A percentile compares a stretch with the other conserved stretches of the same genome.
phyloP scores from a whole-genome alignment of 768 basidiomycete species.

The Fomitopsis pulvina region DNA sequence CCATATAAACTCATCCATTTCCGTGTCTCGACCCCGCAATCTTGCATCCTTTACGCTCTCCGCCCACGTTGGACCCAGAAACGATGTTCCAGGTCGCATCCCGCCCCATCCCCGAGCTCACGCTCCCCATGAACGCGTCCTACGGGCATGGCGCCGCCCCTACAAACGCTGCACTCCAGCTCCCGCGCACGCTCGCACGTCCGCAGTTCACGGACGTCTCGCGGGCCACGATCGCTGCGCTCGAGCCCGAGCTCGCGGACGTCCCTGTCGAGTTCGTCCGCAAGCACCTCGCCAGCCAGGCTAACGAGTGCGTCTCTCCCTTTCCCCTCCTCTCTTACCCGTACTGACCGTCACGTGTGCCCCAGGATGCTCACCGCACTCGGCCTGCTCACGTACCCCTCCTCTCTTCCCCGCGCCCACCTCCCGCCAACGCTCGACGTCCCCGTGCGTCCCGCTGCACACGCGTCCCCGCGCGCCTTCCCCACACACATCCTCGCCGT shows the following conservation, averaged over 20 bases:
- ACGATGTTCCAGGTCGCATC: conserved; percentile 27
- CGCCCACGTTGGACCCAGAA: background rate
- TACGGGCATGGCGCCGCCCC: conserved; percentile 12
- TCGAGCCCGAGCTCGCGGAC: conserved; percentile 46
- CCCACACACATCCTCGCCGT: conserved; percentile 29
- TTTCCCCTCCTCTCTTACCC: background rate
- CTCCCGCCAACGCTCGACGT: conserved; percentile 21
- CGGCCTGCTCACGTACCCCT: conserved; percentile 19
- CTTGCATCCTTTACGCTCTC: background rate
- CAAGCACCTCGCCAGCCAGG: conserved; percentile 23
- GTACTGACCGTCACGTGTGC: background rate
- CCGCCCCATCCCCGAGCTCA: conserved; percentile 17
- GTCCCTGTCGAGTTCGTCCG: conserved; percentile 66
- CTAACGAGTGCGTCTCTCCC: conserved; percentile 16
- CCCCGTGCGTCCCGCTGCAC: conserved; percentile 19
- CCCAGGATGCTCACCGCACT: conserved; percentile 21
- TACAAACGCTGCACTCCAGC: conserved; percentile 49
- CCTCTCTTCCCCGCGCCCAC: conserved; percentile 21
- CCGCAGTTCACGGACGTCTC: conserved; percentile 59
- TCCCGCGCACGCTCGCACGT: conserved; percentile 71
- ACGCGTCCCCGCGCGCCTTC: conserved; percentile 13
- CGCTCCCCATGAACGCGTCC: conserved; percentile 17
- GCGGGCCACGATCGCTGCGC: conserved; percentile 45
- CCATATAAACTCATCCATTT: background rate
- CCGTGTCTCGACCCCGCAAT: background rate